Percentiles rank a stretch among this genome's conserved stretches.
phyloP scores from a whole-genome alignment of 2,329 filamentous ascomycete genomes.

The Trichoderma pleuroti region DNA sequence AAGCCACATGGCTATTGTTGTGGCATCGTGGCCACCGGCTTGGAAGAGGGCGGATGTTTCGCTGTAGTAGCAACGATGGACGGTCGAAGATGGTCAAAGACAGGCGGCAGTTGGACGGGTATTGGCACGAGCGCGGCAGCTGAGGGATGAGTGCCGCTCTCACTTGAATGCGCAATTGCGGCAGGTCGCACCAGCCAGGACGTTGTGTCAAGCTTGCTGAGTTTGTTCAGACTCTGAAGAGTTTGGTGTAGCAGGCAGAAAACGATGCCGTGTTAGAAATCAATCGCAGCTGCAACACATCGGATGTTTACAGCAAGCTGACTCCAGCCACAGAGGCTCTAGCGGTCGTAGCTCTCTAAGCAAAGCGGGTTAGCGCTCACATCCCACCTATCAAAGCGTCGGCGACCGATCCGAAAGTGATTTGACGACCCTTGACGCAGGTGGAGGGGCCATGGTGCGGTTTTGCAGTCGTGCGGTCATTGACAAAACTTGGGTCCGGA shows the following conservation, averaged over 20 bases:
- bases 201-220: neutral
- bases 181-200: neutral
- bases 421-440: neutral
- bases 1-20: constrained; percentile 43
- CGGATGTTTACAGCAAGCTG: neutral
- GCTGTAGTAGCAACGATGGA: neutral
- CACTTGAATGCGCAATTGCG: neutral
- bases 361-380: neutral
- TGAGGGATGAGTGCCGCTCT: neutral
- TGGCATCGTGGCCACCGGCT: constrained; percentile 31
- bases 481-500: neutral
- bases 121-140: neutral
- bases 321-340: neutral
- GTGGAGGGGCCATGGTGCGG: constrained; percentile 14
- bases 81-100: neutral
- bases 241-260: neutral
- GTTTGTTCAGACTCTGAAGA: neutral
- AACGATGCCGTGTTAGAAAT: neutral
- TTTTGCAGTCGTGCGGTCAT: constrained; percentile 16
- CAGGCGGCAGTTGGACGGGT: neutral
- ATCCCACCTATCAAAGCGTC: constrained; percentile 6
- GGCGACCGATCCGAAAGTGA: neutral
- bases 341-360: neutral
- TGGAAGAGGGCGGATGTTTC: neutral
- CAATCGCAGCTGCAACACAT: neutral